Evolutionary conservation across 164 flowering plant genomes (phyloP), one percentile per base, ranked within the genome.

Genomic region (Kalanchoe fedtschenkoi): DNA sequence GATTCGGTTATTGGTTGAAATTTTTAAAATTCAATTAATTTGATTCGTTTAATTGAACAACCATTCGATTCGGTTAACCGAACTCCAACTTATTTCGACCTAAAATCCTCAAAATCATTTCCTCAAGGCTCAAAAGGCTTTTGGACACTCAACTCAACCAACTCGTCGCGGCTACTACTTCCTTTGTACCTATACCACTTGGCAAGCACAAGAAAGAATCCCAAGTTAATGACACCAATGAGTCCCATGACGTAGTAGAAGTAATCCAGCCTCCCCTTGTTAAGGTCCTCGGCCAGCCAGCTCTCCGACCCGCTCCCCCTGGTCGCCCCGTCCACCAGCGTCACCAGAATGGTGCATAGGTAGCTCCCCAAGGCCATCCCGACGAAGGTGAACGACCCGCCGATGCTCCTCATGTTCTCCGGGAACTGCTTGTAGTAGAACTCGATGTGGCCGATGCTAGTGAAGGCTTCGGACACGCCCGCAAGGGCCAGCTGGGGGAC

Each of bases 371-470:
- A 54, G 0, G 91, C 83, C 42, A 71, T 33, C 6, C 74, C 75
- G 15, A 64, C 55, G 13, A 73, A 79, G 55, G 76, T 34, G 24
- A 81, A 72, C 1, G 85, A 64, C 6, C 72, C 80, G 0, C 80
- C 87, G 11, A 83, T 59, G 72, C 85, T 80, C 59, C 84, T 80
- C 88, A 86, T 86, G 66, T 83, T 80, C 66, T 84, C 87, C 0
- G 89, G 89, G 64, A 84, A 76, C 72, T 82, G 80, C 70, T 76
- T 82, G 77, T 82, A 77, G 77, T 69, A 84, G 64, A 82, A 80
- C 63, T 83, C 89, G 0, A 80, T 58, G 29, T 70, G 75, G 0
- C 77, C 86, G 4, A 83, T 58, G 1, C 63, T 44, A 4, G 60
- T 34, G 29, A 84, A 84, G n/a, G 79, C 82, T 41, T 84, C 89